A percentile compares a stretch with the other conserved stretches of the same genome.
These are phyloP conservation scores for Hypoxylon perforatum DNA, from an alignment of 495 filamentous ascomycete species.

Conservation along the genomic window DNA sequence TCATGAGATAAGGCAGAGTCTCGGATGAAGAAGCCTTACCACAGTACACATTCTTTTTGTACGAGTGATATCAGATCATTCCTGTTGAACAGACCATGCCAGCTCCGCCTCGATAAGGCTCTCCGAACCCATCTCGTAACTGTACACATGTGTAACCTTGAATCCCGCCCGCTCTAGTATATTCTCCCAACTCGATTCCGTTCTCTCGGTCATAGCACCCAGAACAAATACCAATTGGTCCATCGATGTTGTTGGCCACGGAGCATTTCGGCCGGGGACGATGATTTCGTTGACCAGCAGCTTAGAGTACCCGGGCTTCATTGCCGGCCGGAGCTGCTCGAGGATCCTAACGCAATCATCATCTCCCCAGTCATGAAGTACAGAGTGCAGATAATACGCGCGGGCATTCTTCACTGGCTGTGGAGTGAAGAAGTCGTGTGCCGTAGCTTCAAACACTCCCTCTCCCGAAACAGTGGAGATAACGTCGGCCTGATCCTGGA, in stretches of 20 bases:
- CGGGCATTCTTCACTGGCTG: slow-evolving; percentile 60
- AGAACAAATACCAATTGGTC: slow-evolving; percentile 59
- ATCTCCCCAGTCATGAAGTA: slow-evolving; percentile 63
- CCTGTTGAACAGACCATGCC: background rate
- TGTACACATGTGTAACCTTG: slow-evolving; percentile 49
- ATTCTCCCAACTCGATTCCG: slow-evolving; percentile 47
- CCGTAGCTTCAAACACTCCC: slow-evolving; percentile 2
- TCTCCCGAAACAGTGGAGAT: slow-evolving; percentile 40
- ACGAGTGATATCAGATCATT: no score
- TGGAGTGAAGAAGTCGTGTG: slow-evolving; percentile 64
- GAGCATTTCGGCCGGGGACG: slow-evolving; percentile 55
- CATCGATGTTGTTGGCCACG: slow-evolving; percentile 54
- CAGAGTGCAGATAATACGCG: slow-evolving; percentile 57
- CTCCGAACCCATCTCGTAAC: slow-evolving; percentile 41
- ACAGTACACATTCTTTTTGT: no score
- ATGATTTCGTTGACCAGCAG: slow-evolving; percentile 65
- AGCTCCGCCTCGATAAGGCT: slow-evolving; percentile 52
- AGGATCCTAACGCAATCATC: slow-evolving; percentile 55
- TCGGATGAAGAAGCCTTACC: no score
- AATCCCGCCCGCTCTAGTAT: slow-evolving; percentile 53
- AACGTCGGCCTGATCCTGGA: slow-evolving; percentile 59
- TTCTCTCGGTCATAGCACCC: slow-evolving; percentile 50
- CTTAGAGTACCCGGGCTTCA: slow-evolving; percentile 55
- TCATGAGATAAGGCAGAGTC: no score
- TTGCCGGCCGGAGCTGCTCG: slow-evolving; percentile 43